Conservation (phyloP, 2,329 filamentous ascomycete genomes). For the Colletotrichum sansevieriae region DNA sequence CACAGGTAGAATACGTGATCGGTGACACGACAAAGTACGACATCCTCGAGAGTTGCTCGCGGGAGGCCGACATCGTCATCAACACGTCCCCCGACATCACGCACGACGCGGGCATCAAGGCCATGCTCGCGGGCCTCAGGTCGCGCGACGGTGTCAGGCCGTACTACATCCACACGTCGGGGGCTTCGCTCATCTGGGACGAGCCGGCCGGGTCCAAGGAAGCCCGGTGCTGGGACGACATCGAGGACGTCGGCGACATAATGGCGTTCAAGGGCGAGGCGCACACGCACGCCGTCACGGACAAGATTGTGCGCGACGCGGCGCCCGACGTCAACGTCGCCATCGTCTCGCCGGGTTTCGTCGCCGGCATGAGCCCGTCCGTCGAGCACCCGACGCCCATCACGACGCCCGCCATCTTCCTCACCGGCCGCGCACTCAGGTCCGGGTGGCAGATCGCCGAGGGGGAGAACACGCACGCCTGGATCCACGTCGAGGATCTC, state of each 20-base stretch:
- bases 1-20: conserved; percentile 3
- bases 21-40: conserved; percentile 15
- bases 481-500: conserved; percentile 30
- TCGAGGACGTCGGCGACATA: conserved; percentile 21
- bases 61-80: conserved; percentile 19
- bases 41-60: conserved; percentile 6
- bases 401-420: conserved; percentile 36
- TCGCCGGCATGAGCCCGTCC: conserved; percentile 43
- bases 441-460: conserved; percentile 31
- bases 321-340: conserved; percentile 21
- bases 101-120: conserved; percentile 19
- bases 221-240: conserved; percentile 33
- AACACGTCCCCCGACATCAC: conserved; percentile 26
- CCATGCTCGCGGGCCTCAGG: conserved; percentile 22
- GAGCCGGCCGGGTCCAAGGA: conserved; percentile 30
- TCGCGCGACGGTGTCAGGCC: conserved; percentile 16
- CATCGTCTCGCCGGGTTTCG: conserved; percentile 40
- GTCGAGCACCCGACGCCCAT: conserved; percentile 42
- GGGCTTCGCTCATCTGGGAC: conserved; percentile 32
- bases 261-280: conserved; percentile 29
- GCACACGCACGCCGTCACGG: conserved; percentile 26
- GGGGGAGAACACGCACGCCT: conserved; percentile 31
- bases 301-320: conserved; percentile 27
- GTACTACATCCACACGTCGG: conserved; percentile 26
- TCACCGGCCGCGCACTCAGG: conserved; percentile 30